Base-by-base conservation (phyloP, 176 grass and related monocot genomes). In the Metroxylon sagu region DNA sequence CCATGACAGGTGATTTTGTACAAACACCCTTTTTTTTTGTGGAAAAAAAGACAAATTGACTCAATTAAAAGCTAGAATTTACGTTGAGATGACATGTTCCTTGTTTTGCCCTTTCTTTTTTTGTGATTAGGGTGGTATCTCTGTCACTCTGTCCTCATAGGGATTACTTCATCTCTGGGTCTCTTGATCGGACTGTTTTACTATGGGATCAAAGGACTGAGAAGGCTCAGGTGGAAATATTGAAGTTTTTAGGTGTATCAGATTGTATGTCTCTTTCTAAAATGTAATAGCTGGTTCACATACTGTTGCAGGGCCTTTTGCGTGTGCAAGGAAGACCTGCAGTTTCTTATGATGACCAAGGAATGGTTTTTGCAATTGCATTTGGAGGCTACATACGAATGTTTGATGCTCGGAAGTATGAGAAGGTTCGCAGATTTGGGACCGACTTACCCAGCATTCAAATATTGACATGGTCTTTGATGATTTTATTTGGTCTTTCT, bases 311-410 rank as follows among this genome's bases (percentile, higher is more conserved):
- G 93, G 87, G 87, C 61, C 82, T 85, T 59, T 64, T 97, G 70
- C 80, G 73, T 56, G 93, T 88, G 50, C 86, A 97, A 85, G 93
- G 93, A 48, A 74, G 87, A 43, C 93, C 93, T 57, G 93, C 93
- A 53, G 84, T 97, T 79, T 97, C 93, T 10, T 91, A 82, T 77
- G 87, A 97, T 77, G 87, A 91, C 29, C 93, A 97, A 81, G 93
- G 93, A 27, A 72, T 91, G 73, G 62, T 85, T 69, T 97, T 97
- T 76, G 93, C 73, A 66, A 71, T 97, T 69, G 93, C 87, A 14
- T 91, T 85, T 61, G 78, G 81, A 79, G 70, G 87, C 43, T 63
- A 64, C 29, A 63, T 91, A 61, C 79, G 92, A 52, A 72, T 97
- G 79, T 97, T 97, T 73, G 93, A 97, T 80, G 68, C 78, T 58